phyloP scores from a whole-genome alignment of 2,329 filamentous ascomycete genomes.

The Arthrobotrys megalospora region DNA sequence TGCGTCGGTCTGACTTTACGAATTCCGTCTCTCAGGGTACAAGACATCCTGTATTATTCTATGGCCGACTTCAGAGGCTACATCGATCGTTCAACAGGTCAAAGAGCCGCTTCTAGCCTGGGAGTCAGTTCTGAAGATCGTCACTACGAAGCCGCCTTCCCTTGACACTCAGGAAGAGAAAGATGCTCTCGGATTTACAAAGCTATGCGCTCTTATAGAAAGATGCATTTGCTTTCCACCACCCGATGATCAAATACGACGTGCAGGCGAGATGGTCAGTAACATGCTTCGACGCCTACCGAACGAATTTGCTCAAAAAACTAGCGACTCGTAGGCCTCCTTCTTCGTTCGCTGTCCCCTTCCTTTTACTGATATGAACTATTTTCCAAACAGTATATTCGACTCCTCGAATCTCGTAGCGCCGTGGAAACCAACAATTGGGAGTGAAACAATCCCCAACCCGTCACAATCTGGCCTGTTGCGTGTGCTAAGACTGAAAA shows the following conservation, averaged over 20 bases:
- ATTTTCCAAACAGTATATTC: not conserved
- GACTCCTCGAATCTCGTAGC: not conserved
- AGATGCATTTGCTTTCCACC: conserved; percentile 36
- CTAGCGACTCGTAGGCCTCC: conserved; percentile 16
- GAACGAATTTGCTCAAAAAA: not conserved
- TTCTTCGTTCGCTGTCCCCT: not conserved
- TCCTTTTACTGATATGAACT: not conserved
- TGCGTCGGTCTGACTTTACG: not conserved
- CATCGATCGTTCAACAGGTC: conserved; percentile 32
- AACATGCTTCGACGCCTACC: conserved; percentile 23
- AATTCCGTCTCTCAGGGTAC: conserved; percentile 32
- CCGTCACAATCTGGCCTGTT: conserved; percentile 3
- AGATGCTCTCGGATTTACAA: conserved; percentile 19
- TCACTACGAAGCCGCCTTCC: conserved; percentile 10
- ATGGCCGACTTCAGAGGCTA: conserved; percentile 50
- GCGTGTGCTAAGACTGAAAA: conserved; percentile 34
- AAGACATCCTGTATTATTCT: conserved; percentile 45
- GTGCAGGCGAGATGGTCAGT: conserved; percentile 34
- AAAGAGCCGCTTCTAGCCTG: conserved; percentile 37
- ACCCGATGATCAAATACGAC: conserved; percentile 25
- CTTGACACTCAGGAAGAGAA: not conserved
- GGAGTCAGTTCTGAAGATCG: conserved; percentile 29
- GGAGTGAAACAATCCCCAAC: not conserved
- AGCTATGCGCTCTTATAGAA: conserved; percentile 33
- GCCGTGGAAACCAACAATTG: not conserved